Evolutionary conservation across 768 basidiomycete species (phyloP), one percentile per base, ranked within the genome.

Genomic region (Tulasnella sp.): DNA sequence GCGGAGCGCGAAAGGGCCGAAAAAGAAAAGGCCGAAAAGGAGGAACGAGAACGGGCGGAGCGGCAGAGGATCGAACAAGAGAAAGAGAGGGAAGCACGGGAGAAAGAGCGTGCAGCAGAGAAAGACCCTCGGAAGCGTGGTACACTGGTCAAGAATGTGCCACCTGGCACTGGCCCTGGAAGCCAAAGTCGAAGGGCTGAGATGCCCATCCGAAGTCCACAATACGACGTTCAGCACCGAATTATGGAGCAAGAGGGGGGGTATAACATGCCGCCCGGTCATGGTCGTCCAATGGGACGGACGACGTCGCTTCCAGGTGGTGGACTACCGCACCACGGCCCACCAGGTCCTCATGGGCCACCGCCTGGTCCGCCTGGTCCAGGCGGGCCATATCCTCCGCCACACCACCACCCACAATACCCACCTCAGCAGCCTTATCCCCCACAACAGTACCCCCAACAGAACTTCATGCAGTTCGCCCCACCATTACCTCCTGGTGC

Each of bases 141-240:
- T 57, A 80, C 82, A 25, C 73, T 93, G 63, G 88, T 84, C 39
- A 90, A 88, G 68, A 67, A 74, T 6, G 67, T 75, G 9, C 70
- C 75, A 34, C 71, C 75, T 15, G 74, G 75, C 17, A 69, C 73
- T 45, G 69, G 72, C 7, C 72, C 70, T 15, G 25, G 63, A 0
- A 73, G 76, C 17, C 17, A 19, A 27, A 75, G 75, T 34, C 78
- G 90, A 31, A 74, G 80, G 42, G 88, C 86, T 6, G 93, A 96
- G 70, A 89, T 81, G 72, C 83, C 91, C 6, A 78, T 97, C 53
- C 81, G 83, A 61, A 81, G 86, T 4, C 89, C 93, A 36, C 86
- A 89, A 64, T 97, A 94, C 66, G 93, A 94, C 65, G 83, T 87
- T 79, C 93, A 97, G 67, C 86, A 90, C 67, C 81, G 85, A 21